Evolutionary conservation across 805 yeast species (phyloP).

Genomic region (Yamadazyma phyllophila): DNA sequence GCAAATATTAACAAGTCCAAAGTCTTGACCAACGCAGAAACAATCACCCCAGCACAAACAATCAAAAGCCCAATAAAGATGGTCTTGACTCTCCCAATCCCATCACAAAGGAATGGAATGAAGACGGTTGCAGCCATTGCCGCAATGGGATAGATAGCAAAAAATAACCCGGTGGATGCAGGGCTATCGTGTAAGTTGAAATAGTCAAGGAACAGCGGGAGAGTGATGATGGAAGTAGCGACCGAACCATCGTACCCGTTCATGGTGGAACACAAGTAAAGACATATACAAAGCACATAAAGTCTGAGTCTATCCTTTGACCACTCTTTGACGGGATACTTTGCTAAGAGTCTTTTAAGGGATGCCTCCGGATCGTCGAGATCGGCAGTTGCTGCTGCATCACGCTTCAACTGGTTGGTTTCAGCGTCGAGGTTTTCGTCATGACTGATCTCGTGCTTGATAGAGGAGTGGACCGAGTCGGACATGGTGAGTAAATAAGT

Average conservation of each 20-base stretch:
- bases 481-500: background rate
- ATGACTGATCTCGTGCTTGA: constrained; percentile 4
- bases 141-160: constrained; percentile 30
- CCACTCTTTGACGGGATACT: constrained; percentile 14
- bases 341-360: constrained; percentile 7
- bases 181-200: constrained; percentile 24
- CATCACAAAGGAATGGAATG: constrained; percentile 28
- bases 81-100: constrained; percentile 34
- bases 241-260: constrained; percentile 46
- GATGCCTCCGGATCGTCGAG: constrained; percentile 8
- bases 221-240: constrained; percentile 24
- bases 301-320: constrained; percentile 10
- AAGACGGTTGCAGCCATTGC: constrained; percentile 24
- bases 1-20: constrained; percentile 33
- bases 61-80: constrained; percentile 24
- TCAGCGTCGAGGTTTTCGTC: constrained; percentile 1
- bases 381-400: constrained; percentile 4
- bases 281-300: constrained; percentile 13
- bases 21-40: constrained; percentile 27
- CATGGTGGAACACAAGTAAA: constrained; percentile 39
- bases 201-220: constrained; percentile 15
- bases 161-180: constrained; percentile 35
- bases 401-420: background rate
- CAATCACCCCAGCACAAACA: constrained; percentile 27
- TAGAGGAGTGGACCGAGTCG: constrained; percentile 1